Conservation (phyloP, 768 basidiomycete species). For the Pholiota microspora region DNA sequence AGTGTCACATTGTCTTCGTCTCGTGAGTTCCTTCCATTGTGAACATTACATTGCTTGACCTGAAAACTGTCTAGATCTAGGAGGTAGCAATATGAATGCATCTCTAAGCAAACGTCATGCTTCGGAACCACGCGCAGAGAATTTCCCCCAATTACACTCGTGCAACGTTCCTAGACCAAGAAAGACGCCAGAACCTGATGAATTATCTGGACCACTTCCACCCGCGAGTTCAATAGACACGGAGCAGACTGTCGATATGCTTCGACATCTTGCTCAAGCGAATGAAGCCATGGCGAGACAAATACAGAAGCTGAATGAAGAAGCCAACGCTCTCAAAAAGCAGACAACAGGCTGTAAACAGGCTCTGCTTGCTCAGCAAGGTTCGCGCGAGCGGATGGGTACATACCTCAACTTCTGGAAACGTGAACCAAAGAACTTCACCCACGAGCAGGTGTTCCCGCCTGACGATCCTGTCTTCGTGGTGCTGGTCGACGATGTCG, state of each 20-base stretch:
- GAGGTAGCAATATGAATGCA: no score
- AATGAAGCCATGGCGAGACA: background rate
- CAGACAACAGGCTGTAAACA: background rate
- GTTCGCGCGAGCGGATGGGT: background rate
- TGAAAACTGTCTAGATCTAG: no score
- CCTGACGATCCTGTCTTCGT: background rate
- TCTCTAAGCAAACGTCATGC: no score
- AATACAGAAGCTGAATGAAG: background rate
- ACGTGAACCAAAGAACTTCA: background rate
- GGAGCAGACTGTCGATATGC: background rate
- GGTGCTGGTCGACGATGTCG: no score
- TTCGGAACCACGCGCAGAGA: no score
- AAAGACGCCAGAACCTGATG: background rate
- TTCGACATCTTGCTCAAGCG: background rate
- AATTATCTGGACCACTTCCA: background rate
- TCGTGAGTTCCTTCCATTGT: no score
- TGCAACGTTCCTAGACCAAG: background rate
- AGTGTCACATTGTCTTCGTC: no score
- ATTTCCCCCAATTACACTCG: no score
- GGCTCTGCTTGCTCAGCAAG: background rate
- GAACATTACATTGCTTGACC: no score
- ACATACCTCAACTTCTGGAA: background rate
- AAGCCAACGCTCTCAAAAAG: background rate
- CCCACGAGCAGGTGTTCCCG: background rate
- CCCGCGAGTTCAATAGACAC: background rate